Percentiles rank a stretch among this genome's conserved stretches.
Conservation (phyloP, 257 asterid species). For the Capsicum baccatum region DNA sequence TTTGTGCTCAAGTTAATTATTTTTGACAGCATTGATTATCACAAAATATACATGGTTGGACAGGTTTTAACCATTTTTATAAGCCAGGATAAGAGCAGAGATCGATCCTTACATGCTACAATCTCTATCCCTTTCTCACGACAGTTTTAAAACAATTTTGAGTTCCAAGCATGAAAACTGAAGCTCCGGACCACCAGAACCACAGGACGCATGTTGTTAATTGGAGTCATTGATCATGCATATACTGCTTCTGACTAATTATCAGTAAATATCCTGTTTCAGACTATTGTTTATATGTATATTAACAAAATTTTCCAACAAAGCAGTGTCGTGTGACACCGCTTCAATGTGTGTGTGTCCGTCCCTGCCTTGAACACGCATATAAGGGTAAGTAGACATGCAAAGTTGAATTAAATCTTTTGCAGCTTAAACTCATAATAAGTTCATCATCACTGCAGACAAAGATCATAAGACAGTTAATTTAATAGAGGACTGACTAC, state of each 20-base stretch:
- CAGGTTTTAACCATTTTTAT: not conserved
- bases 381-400: constrained; percentile 3
- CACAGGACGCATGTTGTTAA: not conserved
- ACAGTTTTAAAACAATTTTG: constrained; percentile 1
- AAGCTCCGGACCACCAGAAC: not conserved
- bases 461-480: not conserved
- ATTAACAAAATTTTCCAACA: not conserved
- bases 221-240: not conserved
- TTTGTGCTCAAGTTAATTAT: not conserved
- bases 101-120: not conserved
- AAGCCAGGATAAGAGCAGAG: not conserved
- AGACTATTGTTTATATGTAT: not conserved
- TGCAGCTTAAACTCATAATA: constrained; percentile 12
- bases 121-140: not conserved
- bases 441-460: not conserved
- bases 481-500: constrained; percentile 45
- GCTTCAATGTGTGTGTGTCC: not conserved
- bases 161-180: not conserved
- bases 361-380: constrained; percentile 1
- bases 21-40: not conserved
- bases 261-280: not conserved
- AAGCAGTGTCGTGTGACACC: not conserved
- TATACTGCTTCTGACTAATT: not conserved
- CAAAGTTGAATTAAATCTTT: not conserved
- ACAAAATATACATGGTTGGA: not conserved